phyloP scores from a whole-genome alignment of 164 flowering plant species.

The Stephania japonica region DNA sequence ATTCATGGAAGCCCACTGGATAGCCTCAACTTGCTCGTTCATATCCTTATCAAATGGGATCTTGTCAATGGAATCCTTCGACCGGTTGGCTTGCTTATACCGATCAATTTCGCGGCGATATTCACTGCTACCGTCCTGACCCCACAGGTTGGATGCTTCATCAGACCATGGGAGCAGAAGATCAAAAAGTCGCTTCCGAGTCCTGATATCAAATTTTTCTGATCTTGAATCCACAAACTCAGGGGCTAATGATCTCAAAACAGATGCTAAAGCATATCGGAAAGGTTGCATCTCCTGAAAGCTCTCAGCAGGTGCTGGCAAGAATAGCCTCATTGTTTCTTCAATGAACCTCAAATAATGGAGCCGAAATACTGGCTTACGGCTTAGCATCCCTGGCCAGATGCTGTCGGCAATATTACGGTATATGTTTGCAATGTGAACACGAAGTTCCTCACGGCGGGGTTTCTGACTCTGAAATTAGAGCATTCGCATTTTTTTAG shows the following conservation, averaged over 20 bases:
- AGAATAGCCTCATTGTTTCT: constrained; percentile 62
- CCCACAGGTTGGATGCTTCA: constrained; percentile 73
- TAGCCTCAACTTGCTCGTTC: constrained; percentile 88
- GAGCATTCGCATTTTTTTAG: not conserved
- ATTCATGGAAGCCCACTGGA: constrained; percentile 98
- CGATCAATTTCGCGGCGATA: constrained; percentile 93
- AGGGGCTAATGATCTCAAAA: constrained; percentile 81
- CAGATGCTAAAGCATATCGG: constrained; percentile 91
- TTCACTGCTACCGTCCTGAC: constrained; percentile 80
- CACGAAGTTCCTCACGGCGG: constrained; percentile 94
- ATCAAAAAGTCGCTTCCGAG: constrained; percentile 85
- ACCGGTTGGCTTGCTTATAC: constrained; percentile 81
- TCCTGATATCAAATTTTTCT: constrained; percentile 84
- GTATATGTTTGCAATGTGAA: constrained; percentile 83
- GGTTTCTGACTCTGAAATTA: constrained; percentile 73
- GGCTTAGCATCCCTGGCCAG: constrained; percentile 91
- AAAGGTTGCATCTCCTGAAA: constrained; percentile 92
- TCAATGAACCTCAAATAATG: constrained; percentile 92
- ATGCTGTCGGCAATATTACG: constrained; percentile 87
- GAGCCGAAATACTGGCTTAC: constrained; percentile 74
- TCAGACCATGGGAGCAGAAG: constrained; percentile 94
- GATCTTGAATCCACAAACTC: constrained; percentile 90
- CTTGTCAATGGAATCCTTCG: constrained; percentile 93
- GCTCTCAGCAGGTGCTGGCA: constrained; percentile 55
- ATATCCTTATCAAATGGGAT: constrained; percentile 91